Conservation (phyloP, 768 basidiomycete species). For the Xerocomellus intermedius region DNA sequence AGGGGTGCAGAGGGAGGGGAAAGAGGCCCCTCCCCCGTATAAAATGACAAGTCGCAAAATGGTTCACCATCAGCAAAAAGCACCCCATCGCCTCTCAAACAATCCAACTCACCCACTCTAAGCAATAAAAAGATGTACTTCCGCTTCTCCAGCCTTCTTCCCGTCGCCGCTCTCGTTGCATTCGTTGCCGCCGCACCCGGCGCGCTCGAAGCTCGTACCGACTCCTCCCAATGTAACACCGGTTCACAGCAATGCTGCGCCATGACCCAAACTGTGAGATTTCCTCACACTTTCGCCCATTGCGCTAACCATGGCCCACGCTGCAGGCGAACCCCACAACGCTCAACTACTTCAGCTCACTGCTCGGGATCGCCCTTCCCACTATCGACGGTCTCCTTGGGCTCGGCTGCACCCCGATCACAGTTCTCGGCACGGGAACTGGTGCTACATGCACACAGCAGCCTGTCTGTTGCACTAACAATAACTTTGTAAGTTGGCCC, state of each 20-base stretch:
- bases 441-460: no score
- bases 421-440: no score
- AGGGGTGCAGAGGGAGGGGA: no score
- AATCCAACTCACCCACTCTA: background rate
- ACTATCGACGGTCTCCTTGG: no score
- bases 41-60: background rate
- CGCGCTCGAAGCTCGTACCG: background rate
- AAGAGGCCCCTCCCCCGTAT: background rate
- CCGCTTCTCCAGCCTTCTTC: conserved; percentile 4
- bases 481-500: no score
- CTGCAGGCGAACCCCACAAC: no score
- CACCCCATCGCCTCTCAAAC: background rate
- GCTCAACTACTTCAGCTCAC: no score
- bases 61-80: background rate
- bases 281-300: background rate
- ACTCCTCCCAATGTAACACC: background rate
- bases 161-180: conserved; percentile 12
- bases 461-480: no score
- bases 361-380: no score
- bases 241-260: background rate
- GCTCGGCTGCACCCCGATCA: no score
- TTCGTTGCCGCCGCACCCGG: background rate
- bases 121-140: conserved; percentile 6
- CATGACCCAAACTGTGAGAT: background rate
- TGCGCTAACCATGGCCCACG: no score